Evolutionary conservation across 2,329 filamentous ascomycete genomes (phyloP).

Genomic region (Diaporthe capsici): DNA sequence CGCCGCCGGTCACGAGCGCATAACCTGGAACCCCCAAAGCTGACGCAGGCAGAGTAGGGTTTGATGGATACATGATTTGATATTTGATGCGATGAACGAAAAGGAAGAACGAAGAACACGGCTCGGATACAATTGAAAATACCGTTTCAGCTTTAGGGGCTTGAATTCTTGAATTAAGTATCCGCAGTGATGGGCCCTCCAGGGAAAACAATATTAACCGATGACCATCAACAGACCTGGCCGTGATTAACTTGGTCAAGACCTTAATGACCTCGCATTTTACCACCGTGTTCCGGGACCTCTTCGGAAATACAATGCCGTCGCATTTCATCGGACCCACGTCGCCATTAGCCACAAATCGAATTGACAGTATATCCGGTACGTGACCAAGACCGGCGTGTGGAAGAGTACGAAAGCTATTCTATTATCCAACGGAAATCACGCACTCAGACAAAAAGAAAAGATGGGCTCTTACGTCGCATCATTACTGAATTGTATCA

Average conservation of each 20-base stretch:
- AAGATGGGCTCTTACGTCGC: no score
- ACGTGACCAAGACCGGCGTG: no score
- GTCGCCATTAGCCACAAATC: no score
- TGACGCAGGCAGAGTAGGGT: background rate
- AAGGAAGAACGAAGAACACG: background rate
- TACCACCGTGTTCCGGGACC: no score
- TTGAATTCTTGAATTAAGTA: background rate
- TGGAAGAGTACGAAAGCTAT: background rate
- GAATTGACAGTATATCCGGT: background rate
- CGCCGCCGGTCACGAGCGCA: conserved; percentile 1
- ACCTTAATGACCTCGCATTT: background rate
- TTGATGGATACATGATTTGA: background rate
- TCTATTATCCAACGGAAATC: no score
- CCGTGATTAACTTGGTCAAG: no score
- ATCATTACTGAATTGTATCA: background rate
- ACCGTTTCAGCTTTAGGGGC: rapidly evolving
- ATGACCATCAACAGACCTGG: background rate
- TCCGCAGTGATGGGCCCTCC: no score
- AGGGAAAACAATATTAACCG: no score
- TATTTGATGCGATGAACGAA: no score
- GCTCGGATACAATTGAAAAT: background rate
- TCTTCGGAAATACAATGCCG: conserved; percentile 11
- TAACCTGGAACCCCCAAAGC: background rate
- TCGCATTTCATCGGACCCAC: background rate
- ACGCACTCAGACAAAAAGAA: no score